A percentile compares a stretch with the other conserved stretches of the same genome.
Evolutionary conservation across 495 filamentous ascomycete genomes (phyloP).

Genomic region (Usnea hakonensis): DNA sequence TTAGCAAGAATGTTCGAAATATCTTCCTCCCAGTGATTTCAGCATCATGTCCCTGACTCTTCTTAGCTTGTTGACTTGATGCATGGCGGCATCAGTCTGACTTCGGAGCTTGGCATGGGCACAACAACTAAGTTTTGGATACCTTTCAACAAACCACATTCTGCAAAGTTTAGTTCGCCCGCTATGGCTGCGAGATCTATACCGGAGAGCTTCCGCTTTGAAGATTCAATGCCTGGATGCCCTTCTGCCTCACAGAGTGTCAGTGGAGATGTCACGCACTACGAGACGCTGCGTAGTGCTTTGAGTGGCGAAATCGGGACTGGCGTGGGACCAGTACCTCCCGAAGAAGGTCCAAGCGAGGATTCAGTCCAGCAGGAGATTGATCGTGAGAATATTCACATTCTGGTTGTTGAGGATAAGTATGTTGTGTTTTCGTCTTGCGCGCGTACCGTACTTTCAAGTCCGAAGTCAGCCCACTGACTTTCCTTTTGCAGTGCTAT

Average conservation of each 20-base stretch:
- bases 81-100: constrained; percentile 62
- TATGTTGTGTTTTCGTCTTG: constrained; percentile 26
- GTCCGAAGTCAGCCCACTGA: not conserved
- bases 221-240: constrained; percentile 53
- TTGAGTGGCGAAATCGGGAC: not conserved
- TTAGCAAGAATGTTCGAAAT: constrained; percentile 55
- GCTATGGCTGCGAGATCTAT: constrained; percentile 46
- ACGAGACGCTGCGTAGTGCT: not conserved
- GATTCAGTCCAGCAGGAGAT: constrained; percentile 12
- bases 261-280: constrained; percentile 5
- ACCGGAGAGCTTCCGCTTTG: constrained; percentile 53
- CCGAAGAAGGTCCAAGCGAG: not conserved
- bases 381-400: constrained; percentile 45
- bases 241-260: constrained; percentile 38
- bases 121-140: constrained; percentile 62
- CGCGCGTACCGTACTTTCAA: not conserved
- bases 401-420: constrained; percentile 79
- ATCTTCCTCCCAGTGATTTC: not conserved
- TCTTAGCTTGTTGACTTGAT: constrained; percentile 64
- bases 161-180: constrained; percentile 30
- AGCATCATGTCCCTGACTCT: not conserved
- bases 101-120: constrained; percentile 50
- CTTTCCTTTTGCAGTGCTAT: constrained; percentile 41
- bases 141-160: constrained; percentile 52
- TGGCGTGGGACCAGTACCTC: not conserved